Conservation (phyloP, 805 yeast species). For the Yarrowia porcina region DNA sequence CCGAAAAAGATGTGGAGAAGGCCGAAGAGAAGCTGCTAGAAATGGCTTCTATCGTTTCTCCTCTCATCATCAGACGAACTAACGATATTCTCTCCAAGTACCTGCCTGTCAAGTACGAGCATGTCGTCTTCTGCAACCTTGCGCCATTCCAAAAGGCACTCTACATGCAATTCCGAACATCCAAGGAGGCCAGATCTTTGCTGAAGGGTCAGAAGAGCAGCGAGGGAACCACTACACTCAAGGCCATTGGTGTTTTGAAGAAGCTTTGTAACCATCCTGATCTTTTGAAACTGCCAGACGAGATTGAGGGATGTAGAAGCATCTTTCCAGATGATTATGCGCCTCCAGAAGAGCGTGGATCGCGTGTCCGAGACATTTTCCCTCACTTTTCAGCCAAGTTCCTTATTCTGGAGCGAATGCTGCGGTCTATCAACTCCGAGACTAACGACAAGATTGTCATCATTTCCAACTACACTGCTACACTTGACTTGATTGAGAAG, state of each 20-base stretch:
- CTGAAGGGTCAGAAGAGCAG: conserved; percentile 39
- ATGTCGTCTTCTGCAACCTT: conserved; percentile 87
- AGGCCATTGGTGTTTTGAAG: conserved; percentile 83
- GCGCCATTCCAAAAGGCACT: conserved; percentile 71
- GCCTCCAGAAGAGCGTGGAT: conserved; percentile 44
- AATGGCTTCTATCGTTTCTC: conserved; percentile 72
- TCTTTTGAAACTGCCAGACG: conserved; percentile 68
- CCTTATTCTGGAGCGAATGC: conserved; percentile 76
- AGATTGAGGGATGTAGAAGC: conserved; percentile 63
- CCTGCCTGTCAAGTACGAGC: conserved; percentile 92
- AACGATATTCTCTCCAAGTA: conserved; percentile 93
- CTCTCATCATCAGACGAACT: conserved; percentile 89
- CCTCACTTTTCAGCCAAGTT: conserved; percentile 86
- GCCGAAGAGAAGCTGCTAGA: conserved; percentile 71
- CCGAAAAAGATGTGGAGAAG: conserved; percentile 65
- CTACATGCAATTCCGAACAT: conserved; percentile 70
- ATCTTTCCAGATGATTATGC: conserved; percentile 69
- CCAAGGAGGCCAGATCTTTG: conserved; percentile 70
- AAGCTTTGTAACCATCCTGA: conserved; percentile 95
- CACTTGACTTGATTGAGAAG: conserved; percentile 83
- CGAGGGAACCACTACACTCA: conserved; percentile 72
- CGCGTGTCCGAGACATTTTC: conserved; percentile 70
- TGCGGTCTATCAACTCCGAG: conserved; percentile 68
- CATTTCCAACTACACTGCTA: conserved; percentile 92
- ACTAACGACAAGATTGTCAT: conserved; percentile 93